Percentiles rank a stretch among this genome's conserved stretches.
These are phyloP conservation scores for Williopsis jadinii DNA, from an alignment of 1,139 yeast genomes.

Conservation along the genomic window DNA sequence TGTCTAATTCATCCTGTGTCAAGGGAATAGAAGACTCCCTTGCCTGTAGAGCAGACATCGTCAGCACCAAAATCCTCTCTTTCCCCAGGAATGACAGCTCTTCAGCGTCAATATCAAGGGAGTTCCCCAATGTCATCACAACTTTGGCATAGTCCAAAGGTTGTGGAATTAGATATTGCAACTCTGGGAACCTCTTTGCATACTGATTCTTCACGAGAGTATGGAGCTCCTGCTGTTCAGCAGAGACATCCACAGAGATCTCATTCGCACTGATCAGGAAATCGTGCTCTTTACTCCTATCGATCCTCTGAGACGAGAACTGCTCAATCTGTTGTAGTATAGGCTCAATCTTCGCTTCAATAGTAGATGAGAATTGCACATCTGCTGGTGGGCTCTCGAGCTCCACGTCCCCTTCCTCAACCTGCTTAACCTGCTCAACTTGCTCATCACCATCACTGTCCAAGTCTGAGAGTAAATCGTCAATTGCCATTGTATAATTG, in stretches of 20 bases:
- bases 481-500: slow-evolving; percentile 4
- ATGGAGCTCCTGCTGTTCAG: slow-evolving; percentile 47
- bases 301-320: slow-evolving; percentile 10
- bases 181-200: slow-evolving; percentile 60
- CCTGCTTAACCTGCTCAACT: background rate
- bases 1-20: slow-evolving; percentile 32
- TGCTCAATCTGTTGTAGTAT: slow-evolving; percentile 9
- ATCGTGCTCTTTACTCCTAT: slow-evolving; percentile 32
- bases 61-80: slow-evolving; percentile 64
- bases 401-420: slow-evolving; percentile 6
- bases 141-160: slow-evolving; percentile 59
- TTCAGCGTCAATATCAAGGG: slow-evolving; percentile 28
- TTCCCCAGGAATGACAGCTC: slow-evolving; percentile 37
- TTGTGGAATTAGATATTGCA: slow-evolving; percentile 55
- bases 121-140: slow-evolving; percentile 46
- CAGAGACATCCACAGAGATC: slow-evolving; percentile 45
- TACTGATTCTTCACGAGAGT: slow-evolving; percentile 48
- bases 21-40: background rate
- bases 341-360: slow-evolving; percentile 11
- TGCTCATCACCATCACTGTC: slow-evolving; percentile 23
- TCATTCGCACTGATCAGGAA: slow-evolving; percentile 52
- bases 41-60: slow-evolving; percentile 62
- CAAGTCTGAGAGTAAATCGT: slow-evolving; percentile 26
- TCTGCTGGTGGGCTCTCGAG: background rate
- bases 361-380: slow-evolving; percentile 4